A percentile compares a stretch with the other conserved stretches of the same genome.
These are phyloP conservation scores for Lathyrus aphaca DNA, from an alignment of 306 rosid species.

Conservation along the genomic window DNA sequence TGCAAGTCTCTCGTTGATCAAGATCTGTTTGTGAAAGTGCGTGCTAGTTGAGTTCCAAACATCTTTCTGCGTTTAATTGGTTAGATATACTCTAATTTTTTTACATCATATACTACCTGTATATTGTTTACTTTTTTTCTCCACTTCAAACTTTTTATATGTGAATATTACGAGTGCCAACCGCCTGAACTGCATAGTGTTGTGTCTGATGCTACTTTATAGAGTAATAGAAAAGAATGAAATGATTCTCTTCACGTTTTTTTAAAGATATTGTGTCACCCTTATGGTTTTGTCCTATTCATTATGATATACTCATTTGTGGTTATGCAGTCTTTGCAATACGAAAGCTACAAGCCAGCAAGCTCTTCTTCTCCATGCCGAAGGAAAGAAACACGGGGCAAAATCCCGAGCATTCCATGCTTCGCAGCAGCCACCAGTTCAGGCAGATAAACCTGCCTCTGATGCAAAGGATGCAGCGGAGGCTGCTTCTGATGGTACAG, in stretches of 20 bases:
- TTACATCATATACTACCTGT: neutral
- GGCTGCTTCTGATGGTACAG: slow-evolving; percentile 41
- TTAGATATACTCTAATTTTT: neutral
- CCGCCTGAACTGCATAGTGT: neutral
- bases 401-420: slow-evolving; percentile 80
- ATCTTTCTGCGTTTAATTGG: slow-evolving; percentile 22
- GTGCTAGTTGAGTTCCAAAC: neutral
- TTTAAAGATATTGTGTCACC: slow-evolving; percentile 11
- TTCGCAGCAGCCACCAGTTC: slow-evolving; percentile 54
- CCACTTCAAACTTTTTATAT: neutral
- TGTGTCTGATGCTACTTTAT: slow-evolving; percentile 9
- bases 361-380: slow-evolving; percentile 88
- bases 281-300: slow-evolving; percentile 24
- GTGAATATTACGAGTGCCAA: slow-evolving; percentile 5
- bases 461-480: slow-evolving; percentile 48
- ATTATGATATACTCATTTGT: slow-evolving; percentile 25
- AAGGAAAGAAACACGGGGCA: slow-evolving; percentile 94
- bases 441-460: slow-evolving; percentile 46
- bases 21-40: neutral
- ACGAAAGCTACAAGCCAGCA: slow-evolving; percentile 85
- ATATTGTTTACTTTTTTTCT: neutral
- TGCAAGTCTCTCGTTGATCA: neutral
- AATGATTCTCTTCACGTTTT: neutral
- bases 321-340: slow-evolving; percentile 75
- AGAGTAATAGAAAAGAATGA: slow-evolving; percentile 2